Evolutionary conservation across 2,329 filamentous ascomycete species (phyloP), one percentile per base, ranked within the genome.

Genomic region (Thelonectria blattea): DNA sequence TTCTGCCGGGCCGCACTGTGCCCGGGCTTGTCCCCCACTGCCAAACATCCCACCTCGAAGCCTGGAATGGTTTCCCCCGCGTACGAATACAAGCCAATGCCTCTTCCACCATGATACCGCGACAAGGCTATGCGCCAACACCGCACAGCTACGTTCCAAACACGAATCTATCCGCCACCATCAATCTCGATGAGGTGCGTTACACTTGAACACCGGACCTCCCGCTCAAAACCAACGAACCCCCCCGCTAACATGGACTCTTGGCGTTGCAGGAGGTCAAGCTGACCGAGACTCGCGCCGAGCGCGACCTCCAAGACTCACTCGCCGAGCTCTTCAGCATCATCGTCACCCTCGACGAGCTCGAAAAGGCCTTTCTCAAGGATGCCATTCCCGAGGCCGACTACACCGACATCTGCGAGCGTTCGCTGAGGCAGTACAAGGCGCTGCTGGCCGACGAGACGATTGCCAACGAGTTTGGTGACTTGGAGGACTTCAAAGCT

Each of bases 261-360:
- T 54, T 18, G 3, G n/a, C 17, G n/a, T n/a, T n/a, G 1, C n/a
- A 97, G 91, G 95, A 98, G 83, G 93, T 97, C 69, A 97, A 97
- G 78, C 85, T 99, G 61, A 88, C 92, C 51, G 89, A 91, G 41
- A 96, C 90, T 20, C 88, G 91, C 68, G 90, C 91, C 42, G 94
- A 98, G 79, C 89, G 94, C 62, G 93, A 99, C 74, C 83, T 98
- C 1, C 92, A 97, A 75, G 95, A 98, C 73, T 98, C 95, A 1
- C 87, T 99, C 14, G 95, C 94, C 56, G 95, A 99, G 78, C 89
- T 99, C 22, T 99, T 98, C 78, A 97, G 93, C 79, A 98, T 99
- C 67, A 94, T 99, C 39, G 86, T 97, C 63, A 98, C 95, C 0
- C 83, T 99, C 3, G 95, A 99, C 74, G 93, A 96, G 65, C 85